Conservation (phyloP, 2,329 filamentous ascomycete genomes). For the Penicillium sp. region DNA sequence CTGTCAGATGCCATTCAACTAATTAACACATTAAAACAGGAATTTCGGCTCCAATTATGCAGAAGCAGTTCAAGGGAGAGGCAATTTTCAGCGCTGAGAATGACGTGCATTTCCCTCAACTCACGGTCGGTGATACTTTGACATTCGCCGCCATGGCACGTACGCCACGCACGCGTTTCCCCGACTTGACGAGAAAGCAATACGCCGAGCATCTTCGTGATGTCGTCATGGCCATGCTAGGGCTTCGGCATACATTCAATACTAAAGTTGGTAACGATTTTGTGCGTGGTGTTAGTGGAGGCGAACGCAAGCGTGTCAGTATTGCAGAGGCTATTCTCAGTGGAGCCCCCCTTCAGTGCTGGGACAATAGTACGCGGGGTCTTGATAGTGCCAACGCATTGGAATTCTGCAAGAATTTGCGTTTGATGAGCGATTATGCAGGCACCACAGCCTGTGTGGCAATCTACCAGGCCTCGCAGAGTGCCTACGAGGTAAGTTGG, state of each 20-base stretch:
- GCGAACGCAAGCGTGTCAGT: constrained; percentile 73
- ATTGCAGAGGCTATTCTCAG: constrained; percentile 66
- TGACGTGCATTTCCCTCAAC: constrained; percentile 78
- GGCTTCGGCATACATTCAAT: constrained; percentile 82
- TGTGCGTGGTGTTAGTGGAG: constrained; percentile 73
- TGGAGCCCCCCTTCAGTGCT: background rate
- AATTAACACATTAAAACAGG: background rate
- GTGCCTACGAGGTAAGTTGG: constrained; percentile 35
- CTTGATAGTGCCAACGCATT: constrained; percentile 68
- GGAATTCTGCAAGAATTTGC: constrained; percentile 64
- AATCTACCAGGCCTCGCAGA: constrained; percentile 49
- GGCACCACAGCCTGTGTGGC: constrained; percentile 77
- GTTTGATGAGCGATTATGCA: constrained; percentile 77
- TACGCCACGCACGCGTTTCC: constrained; percentile 75
- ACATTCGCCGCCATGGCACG: constrained; percentile 83
- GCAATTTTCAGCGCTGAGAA: constrained; percentile 85
- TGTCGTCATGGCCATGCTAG: constrained; percentile 73
- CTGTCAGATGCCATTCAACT: background rate
- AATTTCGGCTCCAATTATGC: constrained; percentile 47
- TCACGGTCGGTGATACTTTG: constrained; percentile 85
- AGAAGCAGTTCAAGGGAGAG: constrained; percentile 72
- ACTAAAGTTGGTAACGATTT: constrained; percentile 83
- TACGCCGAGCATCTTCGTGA: constrained; percentile 54
- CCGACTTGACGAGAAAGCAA: constrained; percentile 71
- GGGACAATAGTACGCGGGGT: constrained; percentile 64